Base-by-base conservation (phyloP, 2,329 filamentous ascomycete genomes). In the Chrysoporthe puriensis region DNA sequence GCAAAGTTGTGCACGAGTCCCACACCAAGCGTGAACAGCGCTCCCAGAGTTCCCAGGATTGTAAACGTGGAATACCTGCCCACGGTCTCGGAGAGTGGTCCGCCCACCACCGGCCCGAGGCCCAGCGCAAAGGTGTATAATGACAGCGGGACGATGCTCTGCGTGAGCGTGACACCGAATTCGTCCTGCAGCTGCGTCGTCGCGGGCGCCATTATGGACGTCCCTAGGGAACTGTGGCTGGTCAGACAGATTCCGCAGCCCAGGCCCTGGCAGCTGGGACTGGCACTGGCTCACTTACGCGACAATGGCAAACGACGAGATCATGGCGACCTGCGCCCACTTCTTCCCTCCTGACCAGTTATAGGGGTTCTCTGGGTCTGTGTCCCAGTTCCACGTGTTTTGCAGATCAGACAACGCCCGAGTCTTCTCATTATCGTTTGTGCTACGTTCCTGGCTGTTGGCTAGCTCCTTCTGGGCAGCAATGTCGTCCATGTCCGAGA, bases 71-170 rank as follows among this genome's bases (percentile, higher is more conserved):
- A 77, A 32, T 82, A 79, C 1, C 89, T 80, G 2, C 89, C 88
- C 44, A 85, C 76, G 0, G 80, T 83, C 73, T 91, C 89, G 61
- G 84, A 88, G 0, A 89, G 72, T 0, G 88, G 88, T 0, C 87
- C 86, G 11, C 85, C 85, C 16, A 88, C 70, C 62, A 90, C 77
- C 7, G 89, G 88, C 0, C 88, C 88, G 18, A 89, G 78, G 3
- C 79, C 86, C 0, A 91, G 80, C 0, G 87, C 88, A 11, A 90
- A 76, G 6, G 88, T 83, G 74, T 88, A 91, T 6, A 89, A 74
- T 0, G 88, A 84, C 0, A 91, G 75, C 0, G 85, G 85, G 0
- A 90, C 76, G n/a, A 91, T 78, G 0, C 88, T 85, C 8, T 82
- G 80, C 1, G 86, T 88, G 61, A 81, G 80, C 16, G 81, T 82